Evolutionary conservation across 768 basidiomycete species (phyloP).

Genomic region (Mrakia hoshinonis): DNA sequence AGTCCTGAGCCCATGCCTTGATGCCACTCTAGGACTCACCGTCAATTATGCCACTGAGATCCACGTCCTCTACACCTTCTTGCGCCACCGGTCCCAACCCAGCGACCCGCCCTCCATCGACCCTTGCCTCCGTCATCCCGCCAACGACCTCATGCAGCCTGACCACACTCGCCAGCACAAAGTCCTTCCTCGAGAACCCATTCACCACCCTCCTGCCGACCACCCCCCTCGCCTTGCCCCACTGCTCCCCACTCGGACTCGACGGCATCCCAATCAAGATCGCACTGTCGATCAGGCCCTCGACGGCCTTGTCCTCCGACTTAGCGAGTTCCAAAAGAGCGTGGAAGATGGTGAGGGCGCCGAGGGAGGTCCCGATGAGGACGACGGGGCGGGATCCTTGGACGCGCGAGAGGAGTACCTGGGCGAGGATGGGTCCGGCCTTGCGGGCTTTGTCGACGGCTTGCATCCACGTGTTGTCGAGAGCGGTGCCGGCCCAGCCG

Average conservation of each 20-base stretch:
- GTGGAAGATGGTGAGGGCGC: slow-evolving; percentile 42
- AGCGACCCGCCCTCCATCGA: slow-evolving; percentile 37
- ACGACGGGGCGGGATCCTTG: slow-evolving; percentile 46
- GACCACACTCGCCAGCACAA: slow-evolving; percentile 42
- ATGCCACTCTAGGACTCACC: slow-evolving; percentile 29
- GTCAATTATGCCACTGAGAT: slow-evolving; percentile 38
- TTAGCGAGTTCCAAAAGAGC: slow-evolving; percentile 40
- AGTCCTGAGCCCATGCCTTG: background rate
- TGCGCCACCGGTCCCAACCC: slow-evolving; percentile 39
- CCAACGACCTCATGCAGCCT: slow-evolving; percentile 44
- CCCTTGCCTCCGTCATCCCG: slow-evolving; percentile 36
- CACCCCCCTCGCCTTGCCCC: slow-evolving; percentile 40
- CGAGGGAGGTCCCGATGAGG: slow-evolving; percentile 45
- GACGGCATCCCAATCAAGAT: slow-evolving; percentile 44
- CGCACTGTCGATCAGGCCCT: slow-evolving; percentile 43
- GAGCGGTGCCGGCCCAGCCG: slow-evolving; percentile 37
- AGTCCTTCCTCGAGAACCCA: slow-evolving; percentile 41
- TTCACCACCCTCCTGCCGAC: slow-evolving; percentile 42
- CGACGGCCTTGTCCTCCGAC: slow-evolving; percentile 31
- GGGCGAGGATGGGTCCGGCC: slow-evolving; percentile 45
- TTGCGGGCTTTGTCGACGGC: slow-evolving; percentile 44
- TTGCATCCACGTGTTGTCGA: slow-evolving; percentile 41
- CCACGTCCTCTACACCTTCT: slow-evolving; percentile 41
- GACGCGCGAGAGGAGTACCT: slow-evolving; percentile 44
- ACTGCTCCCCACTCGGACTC: slow-evolving; percentile 40